Evolutionary conservation across 2,329 filamentous ascomycete genomes (phyloP), one percentile per base, ranked within the genome.

Genomic region (Xylariaceae sp.): DNA sequence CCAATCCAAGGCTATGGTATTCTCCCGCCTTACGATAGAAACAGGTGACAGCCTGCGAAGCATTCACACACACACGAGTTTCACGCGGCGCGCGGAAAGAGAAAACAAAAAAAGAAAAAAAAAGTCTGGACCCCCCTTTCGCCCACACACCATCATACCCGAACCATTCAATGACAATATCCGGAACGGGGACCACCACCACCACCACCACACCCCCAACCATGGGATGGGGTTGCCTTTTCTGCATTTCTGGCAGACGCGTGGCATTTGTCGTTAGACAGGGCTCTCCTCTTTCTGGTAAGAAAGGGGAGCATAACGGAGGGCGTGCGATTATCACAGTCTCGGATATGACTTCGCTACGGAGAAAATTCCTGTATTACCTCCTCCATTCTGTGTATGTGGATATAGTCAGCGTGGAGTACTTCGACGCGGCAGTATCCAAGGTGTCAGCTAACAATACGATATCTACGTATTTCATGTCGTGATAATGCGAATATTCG

Each of bases 231-330:
- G 18, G 48, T 13, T 23, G 45, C 53, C 37, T 50, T 50, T 37
- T 11, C 59, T 61, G 56, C 61, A 63, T 63, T 63, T 55, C 56
- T 63, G 59, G 59, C 61, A 63, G 61, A 63, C 56, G 59, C 61
- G 56, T 58, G 61, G 61, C 61, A 59, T 54, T 30, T 30, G 54
- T 53, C 58, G 53, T 47, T 55, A 59, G 34, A 56, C 48, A 59
- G 49, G 56, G 9, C 9, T 15, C 8, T 10, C 9, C 8, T 9
- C 18, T 48, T 47, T 13, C 11, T 44, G 18, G 44, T 58, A 15
- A n/a, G 41, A n/a, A 4, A 45, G 41, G 13, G 15, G 3, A 41
- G 6, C 7, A 9, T 3, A 8, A 39, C 30, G 11, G 41, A 15
- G 18, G 13, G 47, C 13, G 37, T 48, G 47, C 6, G 4, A 13